phyloP scores from a whole-genome alignment of 306 rosid genomes.

The Rosa lucieae region DNA sequence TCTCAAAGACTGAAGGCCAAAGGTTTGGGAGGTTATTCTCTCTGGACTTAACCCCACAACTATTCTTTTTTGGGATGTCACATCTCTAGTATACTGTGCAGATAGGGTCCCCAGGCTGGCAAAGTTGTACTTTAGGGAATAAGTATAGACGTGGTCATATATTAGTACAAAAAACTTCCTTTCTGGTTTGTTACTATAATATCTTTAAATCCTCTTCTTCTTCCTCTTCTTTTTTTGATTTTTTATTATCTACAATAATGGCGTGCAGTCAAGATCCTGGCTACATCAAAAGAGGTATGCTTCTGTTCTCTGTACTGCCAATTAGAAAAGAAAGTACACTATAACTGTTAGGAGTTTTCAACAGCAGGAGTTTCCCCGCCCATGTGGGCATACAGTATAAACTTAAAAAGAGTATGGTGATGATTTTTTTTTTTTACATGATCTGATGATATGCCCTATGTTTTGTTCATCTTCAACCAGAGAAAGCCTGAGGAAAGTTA shows the following conservation, averaged over 20 bases:
- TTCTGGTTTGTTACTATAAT: conserved; percentile 12
- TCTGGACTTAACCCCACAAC: not conserved
- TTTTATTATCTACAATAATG: conserved; percentile 24
- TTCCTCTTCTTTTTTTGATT: not conserved
- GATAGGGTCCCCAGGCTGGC: not conserved
- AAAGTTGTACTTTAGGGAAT: not conserved
- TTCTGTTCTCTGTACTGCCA: not conserved
- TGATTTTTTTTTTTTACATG: not conserved
- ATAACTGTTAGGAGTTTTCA: conserved; percentile 12
- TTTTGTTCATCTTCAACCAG: not conserved
- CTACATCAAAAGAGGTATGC: conserved; percentile 75
- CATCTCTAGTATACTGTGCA: not conserved
- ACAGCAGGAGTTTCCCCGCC: conserved; percentile 11
- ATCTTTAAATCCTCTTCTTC: not conserved
- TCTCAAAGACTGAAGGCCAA: not conserved
- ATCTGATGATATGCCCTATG: not conserved
- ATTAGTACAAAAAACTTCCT: conserved; percentile 2
- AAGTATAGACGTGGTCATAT: conserved; percentile 4
- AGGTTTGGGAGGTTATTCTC: not conserved
- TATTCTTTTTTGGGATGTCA: not conserved
- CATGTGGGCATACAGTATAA: not conserved
- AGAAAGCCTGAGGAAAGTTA: not conserved
- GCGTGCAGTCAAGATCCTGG: conserved; percentile 87
- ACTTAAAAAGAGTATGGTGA: not conserved
- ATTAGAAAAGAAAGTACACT: conserved; percentile 14